Evolutionary conservation across 2,329 filamentous ascomycete genomes (phyloP).

Genomic region (Alternaria gaisen): DNA sequence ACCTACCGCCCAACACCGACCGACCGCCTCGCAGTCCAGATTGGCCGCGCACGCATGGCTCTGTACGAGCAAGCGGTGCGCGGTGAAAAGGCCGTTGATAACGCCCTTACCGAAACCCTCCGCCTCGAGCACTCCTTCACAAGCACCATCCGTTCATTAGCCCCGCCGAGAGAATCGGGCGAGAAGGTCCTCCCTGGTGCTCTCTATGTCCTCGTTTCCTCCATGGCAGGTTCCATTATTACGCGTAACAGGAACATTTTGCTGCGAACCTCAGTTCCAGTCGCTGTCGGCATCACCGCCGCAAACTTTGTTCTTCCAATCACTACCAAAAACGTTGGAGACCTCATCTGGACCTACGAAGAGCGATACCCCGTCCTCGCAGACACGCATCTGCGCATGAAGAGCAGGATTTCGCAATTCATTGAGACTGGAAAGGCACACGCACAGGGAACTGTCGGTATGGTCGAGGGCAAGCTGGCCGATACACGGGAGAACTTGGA

Average conservation of each 20-base stretch:
- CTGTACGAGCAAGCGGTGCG: slow-evolving; percentile 77
- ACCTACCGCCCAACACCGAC: slow-evolving; percentile 75
- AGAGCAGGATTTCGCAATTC: slow-evolving; percentile 73
- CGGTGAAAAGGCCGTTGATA: slow-evolving; percentile 85
- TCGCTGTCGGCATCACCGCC: slow-evolving; percentile 81
- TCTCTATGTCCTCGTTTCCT: slow-evolving; percentile 90
- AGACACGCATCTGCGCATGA: slow-evolving; percentile 78
- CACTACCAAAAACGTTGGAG: slow-evolving; percentile 87
- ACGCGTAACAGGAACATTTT: slow-evolving; percentile 87
- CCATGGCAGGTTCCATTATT: slow-evolving; percentile 94
- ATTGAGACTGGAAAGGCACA: slow-evolving; percentile 79
- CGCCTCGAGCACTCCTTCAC: slow-evolving; percentile 90
- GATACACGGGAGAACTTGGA: slow-evolving; percentile 80
- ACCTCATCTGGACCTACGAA: slow-evolving; percentile 92
- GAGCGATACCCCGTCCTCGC: slow-evolving; percentile 84
- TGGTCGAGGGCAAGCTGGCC: slow-evolving; percentile 82
- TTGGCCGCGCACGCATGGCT: slow-evolving; percentile 80
- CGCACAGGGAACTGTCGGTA: slow-evolving; percentile 72
- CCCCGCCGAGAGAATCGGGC: slow-evolving; percentile 82
- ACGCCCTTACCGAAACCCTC: slow-evolving; percentile 80
- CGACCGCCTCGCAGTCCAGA: slow-evolving; percentile 84
- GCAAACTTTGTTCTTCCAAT: slow-evolving; percentile 86
- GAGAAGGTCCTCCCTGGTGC: slow-evolving; percentile 89
- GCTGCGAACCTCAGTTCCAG: slow-evolving; percentile 77
- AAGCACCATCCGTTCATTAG: slow-evolving; percentile 85